phyloP scores from a whole-genome alignment of 202 grass and related monocot species.

The Hordeum pubiflorum region DNA sequence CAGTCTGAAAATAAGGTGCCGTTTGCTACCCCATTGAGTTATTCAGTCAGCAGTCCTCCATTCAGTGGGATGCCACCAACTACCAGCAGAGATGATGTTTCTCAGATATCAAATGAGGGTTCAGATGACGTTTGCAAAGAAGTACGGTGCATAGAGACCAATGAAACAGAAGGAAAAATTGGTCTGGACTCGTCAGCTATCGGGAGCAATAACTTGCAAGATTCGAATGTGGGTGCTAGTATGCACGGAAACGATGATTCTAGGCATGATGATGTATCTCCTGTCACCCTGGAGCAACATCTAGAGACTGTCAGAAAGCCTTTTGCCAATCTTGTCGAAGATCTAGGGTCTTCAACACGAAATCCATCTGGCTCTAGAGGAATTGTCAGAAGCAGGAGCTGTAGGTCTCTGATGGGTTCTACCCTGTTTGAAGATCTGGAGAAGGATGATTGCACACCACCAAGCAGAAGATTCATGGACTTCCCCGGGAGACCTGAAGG shows the following conservation, averaged over 20 bases:
- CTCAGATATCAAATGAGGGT: constrained; percentile 46
- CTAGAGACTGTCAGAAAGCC: constrained; percentile 74
- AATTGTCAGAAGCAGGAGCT: constrained; percentile 83
- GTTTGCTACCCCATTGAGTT: constrained; percentile 13
- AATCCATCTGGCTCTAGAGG: constrained; percentile 41
- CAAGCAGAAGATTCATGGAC: constrained; percentile 59
- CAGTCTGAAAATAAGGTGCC: constrained; percentile 38
- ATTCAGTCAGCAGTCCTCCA: constrained; percentile 47
- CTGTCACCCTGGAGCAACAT: constrained; percentile 81
- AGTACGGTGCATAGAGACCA: constrained; percentile 79
- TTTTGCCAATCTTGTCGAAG: constrained; percentile 37
- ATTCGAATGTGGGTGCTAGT: constrained; percentile 28
- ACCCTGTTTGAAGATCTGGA: constrained; percentile 45
- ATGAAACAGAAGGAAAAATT: constrained; percentile 35
- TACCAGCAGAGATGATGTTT: constrained; percentile 28
- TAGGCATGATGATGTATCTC: constrained; percentile 6
- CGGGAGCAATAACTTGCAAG: constrained; percentile 35
- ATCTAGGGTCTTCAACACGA: constrained; percentile 37
- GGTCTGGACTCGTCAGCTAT: constrained; percentile 23
- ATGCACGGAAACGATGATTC: constrained; percentile 16
- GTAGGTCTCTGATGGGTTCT: constrained; percentile 58
- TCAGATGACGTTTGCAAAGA: constrained; percentile 82
- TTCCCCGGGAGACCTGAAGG: constrained; percentile 63
- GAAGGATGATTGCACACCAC: constrained; percentile 54
- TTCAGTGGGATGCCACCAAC: constrained; percentile 39